Percentiles rank a stretch among this genome's conserved stretches.
Conservation (phyloP, 768 basidiomycete genomes). For the Clathrus columnatus region DNA sequence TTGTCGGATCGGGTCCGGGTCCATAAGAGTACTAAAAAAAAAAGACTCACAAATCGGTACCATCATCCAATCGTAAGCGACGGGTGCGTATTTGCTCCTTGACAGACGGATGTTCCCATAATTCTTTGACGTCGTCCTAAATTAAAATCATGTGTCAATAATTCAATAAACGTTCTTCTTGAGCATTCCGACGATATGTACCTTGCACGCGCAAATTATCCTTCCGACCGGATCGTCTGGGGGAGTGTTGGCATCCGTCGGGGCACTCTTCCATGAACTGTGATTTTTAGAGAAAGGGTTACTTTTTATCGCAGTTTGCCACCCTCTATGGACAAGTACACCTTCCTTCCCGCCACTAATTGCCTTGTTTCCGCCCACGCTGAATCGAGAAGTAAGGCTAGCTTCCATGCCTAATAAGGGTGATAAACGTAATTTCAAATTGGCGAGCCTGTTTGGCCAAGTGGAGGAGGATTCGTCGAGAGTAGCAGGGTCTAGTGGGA, state of each 20-base stretch:
- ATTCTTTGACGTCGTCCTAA: slow-evolving; percentile 51
- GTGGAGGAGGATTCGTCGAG: background rate
- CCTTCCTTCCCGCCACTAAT: slow-evolving; percentile 67
- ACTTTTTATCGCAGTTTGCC: slow-evolving; percentile 48
- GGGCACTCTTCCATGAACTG: background rate
- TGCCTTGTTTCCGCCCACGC: slow-evolving; percentile 48
- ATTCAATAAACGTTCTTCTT: background rate
- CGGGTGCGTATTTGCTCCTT: slow-evolving; percentile 57
- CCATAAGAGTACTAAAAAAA: background rate
- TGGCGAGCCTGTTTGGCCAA: slow-evolving; percentile 25
- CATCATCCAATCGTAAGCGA: slow-evolving; percentile 73
- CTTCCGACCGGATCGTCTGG: slow-evolving; percentile 1
- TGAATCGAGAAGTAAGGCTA: slow-evolving; percentile 61
- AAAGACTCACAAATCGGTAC: slow-evolving; percentile 73
- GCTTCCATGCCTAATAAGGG: slow-evolving; percentile 54
- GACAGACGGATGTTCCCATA: slow-evolving; percentile 70
- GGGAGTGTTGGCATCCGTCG: background rate
- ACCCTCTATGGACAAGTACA: slow-evolving; percentile 71
- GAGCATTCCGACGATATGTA: background rate
- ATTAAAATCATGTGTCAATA: background rate
- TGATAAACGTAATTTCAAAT: slow-evolving; percentile 50
- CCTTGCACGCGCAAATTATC: slow-evolving; percentile 44
- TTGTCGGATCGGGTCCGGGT: slow-evolving; percentile 3
- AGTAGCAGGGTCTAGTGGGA: slow-evolving; percentile 8
- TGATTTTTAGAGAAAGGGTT: background rate